phyloP scores from a whole-genome alignment of 495 filamentous ascomycete species.

The Aspergillus avenaceus region DNA sequence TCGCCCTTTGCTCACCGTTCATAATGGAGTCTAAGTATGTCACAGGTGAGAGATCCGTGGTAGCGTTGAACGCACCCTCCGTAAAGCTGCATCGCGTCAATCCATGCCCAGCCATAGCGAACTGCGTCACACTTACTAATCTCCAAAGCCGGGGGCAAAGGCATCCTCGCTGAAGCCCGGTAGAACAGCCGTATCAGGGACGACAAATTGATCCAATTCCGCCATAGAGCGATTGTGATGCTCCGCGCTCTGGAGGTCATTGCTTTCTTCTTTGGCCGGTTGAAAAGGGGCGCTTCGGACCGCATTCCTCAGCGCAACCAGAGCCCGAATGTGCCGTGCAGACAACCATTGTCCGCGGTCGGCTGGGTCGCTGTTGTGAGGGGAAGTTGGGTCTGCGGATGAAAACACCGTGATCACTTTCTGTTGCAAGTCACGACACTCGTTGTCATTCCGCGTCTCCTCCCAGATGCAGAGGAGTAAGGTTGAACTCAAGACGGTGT shows the following conservation, averaged over 20 bases:
- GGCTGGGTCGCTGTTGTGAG: constrained; percentile 9
- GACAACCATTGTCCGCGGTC: constrained; percentile 31
- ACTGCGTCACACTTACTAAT: constrained; percentile 6
- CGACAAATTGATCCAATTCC: neutral
- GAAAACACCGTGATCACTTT: constrained; percentile 32
- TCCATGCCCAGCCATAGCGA: neutral
- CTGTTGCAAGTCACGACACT: constrained; percentile 31
- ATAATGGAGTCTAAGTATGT: constrained; percentile 36
- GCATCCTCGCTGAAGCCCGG: neutral
- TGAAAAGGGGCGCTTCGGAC: constrained; percentile 18
- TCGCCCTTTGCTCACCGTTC: constrained; percentile 21
- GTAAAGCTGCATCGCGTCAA: neutral
- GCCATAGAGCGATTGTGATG: neutral
- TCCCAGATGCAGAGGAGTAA: constrained; percentile 38
- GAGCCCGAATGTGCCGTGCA: constrained; percentile 28
- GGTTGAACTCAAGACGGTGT: constrained; percentile 33
- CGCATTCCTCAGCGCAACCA: constrained; percentile 26
- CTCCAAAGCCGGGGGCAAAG: neutral
- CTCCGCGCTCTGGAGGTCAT: neutral
- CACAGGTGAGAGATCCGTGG: constrained; percentile 23
- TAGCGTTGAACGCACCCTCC: constrained; percentile 1
- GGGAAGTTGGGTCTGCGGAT: constrained; percentile 13
- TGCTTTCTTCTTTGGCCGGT: constrained; percentile 5
- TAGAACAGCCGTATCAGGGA: neutral
- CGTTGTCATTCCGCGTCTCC: constrained; percentile 30